Evolutionary conservation across 2,329 filamentous ascomycete genomes (phyloP).

Genomic region (Botryotinia narcissicola): DNA sequence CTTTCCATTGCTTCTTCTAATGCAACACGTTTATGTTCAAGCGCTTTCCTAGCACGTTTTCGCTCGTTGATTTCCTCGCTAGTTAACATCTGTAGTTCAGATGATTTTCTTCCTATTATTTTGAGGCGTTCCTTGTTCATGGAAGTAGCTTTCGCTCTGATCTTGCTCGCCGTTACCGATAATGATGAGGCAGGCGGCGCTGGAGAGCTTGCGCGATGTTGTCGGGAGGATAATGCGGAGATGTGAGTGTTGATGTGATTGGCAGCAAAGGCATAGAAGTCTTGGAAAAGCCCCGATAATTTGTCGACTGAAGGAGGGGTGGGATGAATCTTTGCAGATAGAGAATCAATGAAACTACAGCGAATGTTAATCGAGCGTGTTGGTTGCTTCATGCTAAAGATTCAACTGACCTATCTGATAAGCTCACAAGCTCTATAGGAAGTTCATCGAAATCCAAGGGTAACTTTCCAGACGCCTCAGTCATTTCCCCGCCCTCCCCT

Average conservation of each 20-base stretch:
- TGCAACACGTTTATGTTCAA: constrained; percentile 73
- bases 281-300: constrained; percentile 84
- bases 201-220: constrained; percentile 65
- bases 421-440: constrained; percentile 86
- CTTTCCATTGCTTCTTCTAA: constrained; percentile 92
- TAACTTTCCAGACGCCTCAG: constrained; percentile 29
- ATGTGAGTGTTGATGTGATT: constrained; percentile 85
- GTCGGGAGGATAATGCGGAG: constrained; percentile 69
- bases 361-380: neutral
- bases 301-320: constrained; percentile 80
- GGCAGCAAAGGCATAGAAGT: constrained; percentile 82
- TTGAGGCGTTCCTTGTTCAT: constrained; percentile 53
- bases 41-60: constrained; percentile 71
- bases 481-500: constrained; percentile 29
- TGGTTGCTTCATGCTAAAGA: neutral
- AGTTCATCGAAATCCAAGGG: constrained; percentile 73
- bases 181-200: constrained; percentile 54
- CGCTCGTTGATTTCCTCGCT: constrained; percentile 77
- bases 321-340: constrained; percentile 82
- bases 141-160: constrained; percentile 56
- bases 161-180: constrained; percentile 53
- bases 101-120: constrained; percentile 38
- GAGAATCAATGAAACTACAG: constrained; percentile 79
- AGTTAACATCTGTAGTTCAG: constrained; percentile 85
- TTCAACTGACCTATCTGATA: constrained; percentile 72